A percentile compares a stretch with the other conserved stretches of the same genome.
Evolutionary conservation across 331 rosid genomes (phyloP).

Genomic region (Spiraea crenata): DNA sequence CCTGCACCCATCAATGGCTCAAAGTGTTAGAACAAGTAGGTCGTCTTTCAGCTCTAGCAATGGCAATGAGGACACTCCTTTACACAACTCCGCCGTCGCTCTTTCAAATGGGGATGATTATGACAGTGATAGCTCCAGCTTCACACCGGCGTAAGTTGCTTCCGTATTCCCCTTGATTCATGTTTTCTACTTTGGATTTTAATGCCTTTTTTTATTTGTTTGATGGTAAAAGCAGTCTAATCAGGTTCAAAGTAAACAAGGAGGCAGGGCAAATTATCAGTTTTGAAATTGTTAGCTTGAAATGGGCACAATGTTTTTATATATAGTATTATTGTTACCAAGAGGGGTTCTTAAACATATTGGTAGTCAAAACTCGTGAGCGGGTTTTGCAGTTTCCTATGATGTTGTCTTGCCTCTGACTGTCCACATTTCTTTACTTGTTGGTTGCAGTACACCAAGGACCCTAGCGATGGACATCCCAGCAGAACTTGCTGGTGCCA

Average conservation of each 20-base stretch:
- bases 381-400: neutral
- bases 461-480: slow-evolving; percentile 72
- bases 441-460: slow-evolving; percentile 64
- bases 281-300: slow-evolving; percentile 1
- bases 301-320: neutral
- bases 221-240: neutral
- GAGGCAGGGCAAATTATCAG: neutral
- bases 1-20: slow-evolving; percentile 53
- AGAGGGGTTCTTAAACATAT: neutral
- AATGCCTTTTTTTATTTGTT: neutral
- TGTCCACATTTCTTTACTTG: neutral
- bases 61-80: slow-evolving; percentile 50
- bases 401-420: neutral
- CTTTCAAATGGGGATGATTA: slow-evolving; percentile 59
- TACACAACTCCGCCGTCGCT: slow-evolving; percentile 35
- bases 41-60: slow-evolving; percentile 64
- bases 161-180: slow-evolving; percentile 12
- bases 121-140: slow-evolving; percentile 72
- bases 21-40: slow-evolving; percentile 60
- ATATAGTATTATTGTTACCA: neutral
- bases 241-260: neutral
- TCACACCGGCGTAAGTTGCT: slow-evolving; percentile 73
- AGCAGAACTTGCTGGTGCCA: slow-evolving; percentile 82
- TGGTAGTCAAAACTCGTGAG: neutral
- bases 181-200: neutral